phyloP scores from a whole-genome alignment of 2,329 filamentous ascomycete genomes.

The Sphaerulina populicola region DNA sequence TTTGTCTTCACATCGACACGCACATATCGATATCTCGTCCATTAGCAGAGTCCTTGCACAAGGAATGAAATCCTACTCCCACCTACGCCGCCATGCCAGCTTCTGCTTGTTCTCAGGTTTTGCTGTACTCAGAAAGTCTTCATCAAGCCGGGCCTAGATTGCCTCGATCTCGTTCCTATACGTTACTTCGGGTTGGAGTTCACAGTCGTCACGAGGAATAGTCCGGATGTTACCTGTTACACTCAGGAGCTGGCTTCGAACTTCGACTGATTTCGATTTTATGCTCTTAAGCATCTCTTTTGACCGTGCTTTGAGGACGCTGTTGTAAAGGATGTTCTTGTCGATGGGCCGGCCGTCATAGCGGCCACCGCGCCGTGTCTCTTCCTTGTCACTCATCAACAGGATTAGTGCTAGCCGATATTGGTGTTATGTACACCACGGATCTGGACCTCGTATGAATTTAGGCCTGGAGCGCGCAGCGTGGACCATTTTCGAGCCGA shows the following conservation, averaged over 20 bases:
- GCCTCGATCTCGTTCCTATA: slow-evolving; percentile 15
- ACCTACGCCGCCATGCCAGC: slow-evolving; percentile 14
- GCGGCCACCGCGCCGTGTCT: background rate
- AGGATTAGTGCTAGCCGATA: slow-evolving; percentile 2
- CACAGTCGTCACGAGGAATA: background rate
- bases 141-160: slow-evolving; percentile 12
- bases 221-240: background rate
- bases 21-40: too few relatives aligned
- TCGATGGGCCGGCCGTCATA: slow-evolving; percentile 1
- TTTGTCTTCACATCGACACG: too few relatives aligned
- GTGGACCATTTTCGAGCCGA: background rate
- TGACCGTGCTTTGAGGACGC: background rate
- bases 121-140: slow-evolving; percentile 8
- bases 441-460: background rate
- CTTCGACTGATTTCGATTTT: slow-evolving; percentile 5
- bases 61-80: too few relatives aligned
- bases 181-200: slow-evolving; percentile 9
- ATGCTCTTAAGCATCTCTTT: background rate
- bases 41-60: too few relatives aligned
- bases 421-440: background rate
- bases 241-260: slow-evolving; percentile 14
- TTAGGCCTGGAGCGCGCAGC: slow-evolving; percentile 5
- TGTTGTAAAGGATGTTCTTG: background rate
- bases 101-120: background rate
- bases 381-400: background rate